These are phyloP conservation scores for Myriosclerotinia duriaeana DNA, from an alignment of 2,329 filamentous ascomycete genomes.

Conservation along the genomic window DNA sequence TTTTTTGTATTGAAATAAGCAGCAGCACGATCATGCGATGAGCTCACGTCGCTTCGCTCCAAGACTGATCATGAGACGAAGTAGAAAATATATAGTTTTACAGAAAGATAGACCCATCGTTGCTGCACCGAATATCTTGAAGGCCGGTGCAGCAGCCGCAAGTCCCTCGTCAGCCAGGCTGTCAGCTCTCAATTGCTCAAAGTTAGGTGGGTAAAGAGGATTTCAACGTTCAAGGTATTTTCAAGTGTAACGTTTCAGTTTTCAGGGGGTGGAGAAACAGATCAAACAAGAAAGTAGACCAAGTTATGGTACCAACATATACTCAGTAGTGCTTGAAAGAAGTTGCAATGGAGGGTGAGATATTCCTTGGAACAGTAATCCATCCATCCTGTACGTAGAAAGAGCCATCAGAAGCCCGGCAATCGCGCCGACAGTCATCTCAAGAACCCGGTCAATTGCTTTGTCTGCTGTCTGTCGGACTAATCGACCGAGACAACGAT, in stretches of 20 bases:
- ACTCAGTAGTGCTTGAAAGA: slow-evolving; percentile 13
- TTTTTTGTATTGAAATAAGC: not conserved
- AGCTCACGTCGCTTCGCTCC: not conserved
- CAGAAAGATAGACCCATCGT: slow-evolving; percentile 25
- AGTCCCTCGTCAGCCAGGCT: slow-evolving; percentile 3
- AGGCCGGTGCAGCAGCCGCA: not conserved
- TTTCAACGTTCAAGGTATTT: not conserved
- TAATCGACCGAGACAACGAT: not conserved
- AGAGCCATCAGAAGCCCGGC: slow-evolving; percentile 1
- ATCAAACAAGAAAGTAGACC: slow-evolving; percentile 6
- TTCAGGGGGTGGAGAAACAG: not conserved
- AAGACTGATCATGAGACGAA: not conserved
- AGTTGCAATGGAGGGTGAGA: slow-evolving; percentile 7
- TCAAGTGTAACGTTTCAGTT: too few relatives aligned
- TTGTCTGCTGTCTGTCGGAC: slow-evolving; percentile 12
- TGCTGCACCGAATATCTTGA: slow-evolving; percentile 7
- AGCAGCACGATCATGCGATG: not conserved
- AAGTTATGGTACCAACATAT: slow-evolving; percentile 10
- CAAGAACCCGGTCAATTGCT: not conserved
- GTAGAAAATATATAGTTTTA: not conserved
- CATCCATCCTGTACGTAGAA: slow-evolving; percentile 6
- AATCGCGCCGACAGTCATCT: not conserved
- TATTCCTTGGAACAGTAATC: slow-evolving; percentile 6
- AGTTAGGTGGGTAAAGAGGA: not conserved
- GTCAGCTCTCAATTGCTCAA: not conserved